These are phyloP conservation scores for Crithidia fasciculata DNA, from an alignment of 208 protist genomes.

Conservation along the genomic window DNA sequence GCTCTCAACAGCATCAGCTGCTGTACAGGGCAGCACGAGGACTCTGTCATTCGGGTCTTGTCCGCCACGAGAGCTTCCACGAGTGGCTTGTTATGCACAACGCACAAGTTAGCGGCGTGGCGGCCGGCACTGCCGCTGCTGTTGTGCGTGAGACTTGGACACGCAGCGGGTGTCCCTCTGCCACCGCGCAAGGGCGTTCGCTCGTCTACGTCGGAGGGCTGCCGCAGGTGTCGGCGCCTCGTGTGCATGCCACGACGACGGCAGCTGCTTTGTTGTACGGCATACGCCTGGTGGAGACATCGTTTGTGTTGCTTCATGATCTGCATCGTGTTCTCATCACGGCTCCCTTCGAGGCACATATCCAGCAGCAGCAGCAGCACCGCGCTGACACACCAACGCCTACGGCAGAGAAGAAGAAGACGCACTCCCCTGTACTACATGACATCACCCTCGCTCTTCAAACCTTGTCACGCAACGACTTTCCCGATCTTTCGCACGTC, in stretches of 20 bases:
- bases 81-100: constrained; percentile 38
- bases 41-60: constrained; percentile 10
- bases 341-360: not conserved
- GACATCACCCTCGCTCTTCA: constrained; percentile 31
- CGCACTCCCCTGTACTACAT: not conserved
- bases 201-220: constrained; percentile 20
- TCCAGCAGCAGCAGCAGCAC: too few relatives aligned
- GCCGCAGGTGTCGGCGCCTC: not conserved
- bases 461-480: constrained; percentile 23
- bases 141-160: too few relatives aligned
- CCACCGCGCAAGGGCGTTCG: not conserved
- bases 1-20: not conserved
- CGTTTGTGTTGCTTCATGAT: constrained; percentile 20
- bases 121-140: not conserved
- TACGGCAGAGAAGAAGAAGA: not conserved
- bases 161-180: too few relatives aligned
- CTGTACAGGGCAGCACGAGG: constrained; percentile 14
- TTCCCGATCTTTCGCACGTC: constrained; percentile 5
- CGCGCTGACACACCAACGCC: too few relatives aligned
- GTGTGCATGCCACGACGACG: not conserved
- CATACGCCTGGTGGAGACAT: constrained; percentile 19
- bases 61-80: constrained; percentile 22
- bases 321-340: constrained; percentile 11
- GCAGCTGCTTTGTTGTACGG: constrained; percentile 17
- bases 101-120: not conserved